Evolutionary conservation across 176 grass and related monocot species (phyloP), one percentile per base, ranked within the genome.

Genomic region (Oryza meyeriana): DNA sequence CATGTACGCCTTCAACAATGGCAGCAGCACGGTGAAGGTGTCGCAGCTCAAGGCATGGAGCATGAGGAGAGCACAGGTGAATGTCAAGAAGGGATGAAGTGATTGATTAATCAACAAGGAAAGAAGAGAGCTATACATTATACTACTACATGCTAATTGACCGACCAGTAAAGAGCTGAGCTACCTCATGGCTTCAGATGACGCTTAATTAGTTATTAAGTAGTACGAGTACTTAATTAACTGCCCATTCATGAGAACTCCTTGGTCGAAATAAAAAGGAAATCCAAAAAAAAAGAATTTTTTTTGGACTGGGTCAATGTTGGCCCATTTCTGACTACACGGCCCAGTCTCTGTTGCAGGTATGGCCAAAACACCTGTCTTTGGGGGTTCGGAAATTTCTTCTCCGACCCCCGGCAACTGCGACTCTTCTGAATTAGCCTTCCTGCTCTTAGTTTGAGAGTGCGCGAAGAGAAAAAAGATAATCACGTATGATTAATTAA

Each of bases 1-100:
- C 64, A 87, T 98, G 63, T 88, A 98, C 12, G 81, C 66, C 12
- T 93, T 98, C 81, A 98, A 98, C 81, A 88, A 93, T 35, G 92
- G 90, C 38, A 88, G 71, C 30, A 31, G 11, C 22, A 77, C 62
- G 26, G 77, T 91, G 3, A 90, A 17, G 71, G 75, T 91, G 25
- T 57, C 82, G 17, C 66, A 65, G 40, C 76, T 98, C 10, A 89
- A 85, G 74, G 88, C 95, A 68, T 98, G 92, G 92, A 87, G 79
- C 81, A 95, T 95, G 90, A 81, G 59, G 18, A 85, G 33, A 65
- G 89, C 92, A 25, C 86, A 81, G 57, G 92, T 94, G 39, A 94
- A 94, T 32, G 44, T 80, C 26, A 76, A 48, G 26, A 91, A 77
- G 50, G 78, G 66, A 59, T 89, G 40, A 64, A 71, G 68, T 61